Evolutionary conservation across 225 moss, liverwort and hornwort genomes (phyloP).

Genomic region (Rhytidiadelphus loreus): DNA sequence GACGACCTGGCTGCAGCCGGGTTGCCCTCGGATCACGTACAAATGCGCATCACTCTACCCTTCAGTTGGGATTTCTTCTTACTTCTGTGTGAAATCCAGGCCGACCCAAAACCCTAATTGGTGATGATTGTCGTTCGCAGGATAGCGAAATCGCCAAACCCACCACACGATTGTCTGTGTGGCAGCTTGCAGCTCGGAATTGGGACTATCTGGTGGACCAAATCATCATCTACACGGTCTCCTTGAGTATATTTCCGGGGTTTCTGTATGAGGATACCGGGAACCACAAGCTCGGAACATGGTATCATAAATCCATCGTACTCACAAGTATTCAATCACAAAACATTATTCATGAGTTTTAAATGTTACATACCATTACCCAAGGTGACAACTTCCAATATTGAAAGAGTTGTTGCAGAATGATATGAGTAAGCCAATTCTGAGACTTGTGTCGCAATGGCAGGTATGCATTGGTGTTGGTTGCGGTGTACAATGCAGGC

Average conservation of each 20-base stretch:
- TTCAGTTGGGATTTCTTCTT: neutral
- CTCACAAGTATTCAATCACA: neutral
- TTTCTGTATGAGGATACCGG: slow-evolving; percentile 88
- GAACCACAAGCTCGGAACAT: slow-evolving; percentile 61
- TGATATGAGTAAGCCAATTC: neutral
- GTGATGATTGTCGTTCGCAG: slow-evolving; percentile 1
- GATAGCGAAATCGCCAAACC: slow-evolving; percentile 35
- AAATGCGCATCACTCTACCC: neutral
- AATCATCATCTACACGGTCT: slow-evolving; percentile 60
- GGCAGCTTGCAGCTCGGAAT: slow-evolving; percentile 37
- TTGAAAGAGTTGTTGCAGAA: neutral
- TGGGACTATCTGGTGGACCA: slow-evolving; percentile 73
- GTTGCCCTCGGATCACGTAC: slow-evolving; percentile 8
- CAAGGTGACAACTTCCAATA: neutral
- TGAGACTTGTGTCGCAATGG: neutral
- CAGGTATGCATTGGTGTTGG: slow-evolving; percentile 81
- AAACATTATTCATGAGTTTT: neutral
- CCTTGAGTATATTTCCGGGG: slow-evolving; percentile 83
- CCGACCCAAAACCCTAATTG: neutral
- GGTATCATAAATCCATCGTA: slow-evolving; percentile 11
- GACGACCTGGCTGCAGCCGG: slow-evolving; percentile 53
- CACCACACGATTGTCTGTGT: slow-evolving; percentile 39
- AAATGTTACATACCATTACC: neutral
- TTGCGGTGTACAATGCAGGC: slow-evolving; percentile 64
- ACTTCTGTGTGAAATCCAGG: neutral